These are phyloP conservation scores for Seiridium unicorne DNA, from an alignment of 2,329 filamentous ascomycete genomes.

Conservation along the genomic window DNA sequence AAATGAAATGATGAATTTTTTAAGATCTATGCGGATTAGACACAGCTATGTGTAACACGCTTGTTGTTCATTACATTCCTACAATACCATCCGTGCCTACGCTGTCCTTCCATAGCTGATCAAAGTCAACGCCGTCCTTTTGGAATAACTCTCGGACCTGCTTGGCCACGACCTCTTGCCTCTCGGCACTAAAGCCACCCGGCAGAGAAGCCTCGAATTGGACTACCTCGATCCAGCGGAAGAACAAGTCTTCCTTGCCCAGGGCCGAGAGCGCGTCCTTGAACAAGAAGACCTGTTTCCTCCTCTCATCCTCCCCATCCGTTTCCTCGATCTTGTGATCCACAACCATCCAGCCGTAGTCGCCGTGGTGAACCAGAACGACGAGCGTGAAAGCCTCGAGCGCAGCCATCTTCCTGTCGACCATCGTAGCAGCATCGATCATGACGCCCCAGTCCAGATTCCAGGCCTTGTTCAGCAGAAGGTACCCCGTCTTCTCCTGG, in stretches of 20 bases:
- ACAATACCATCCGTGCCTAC: conserved; percentile 32
- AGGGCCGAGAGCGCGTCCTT: conserved; percentile 71
- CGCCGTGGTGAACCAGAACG: conserved; percentile 66
- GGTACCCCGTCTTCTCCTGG: conserved; percentile 79
- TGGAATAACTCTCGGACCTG: conserved; percentile 77
- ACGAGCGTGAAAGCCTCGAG: conserved; percentile 70
- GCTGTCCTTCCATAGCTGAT: conserved; percentile 71
- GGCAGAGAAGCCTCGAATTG: conserved; percentile 81
- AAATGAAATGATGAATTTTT: too few species aligned
- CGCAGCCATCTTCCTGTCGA: conserved; percentile 59
- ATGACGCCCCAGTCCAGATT: conserved; percentile 84
- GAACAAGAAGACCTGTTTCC: conserved; percentile 77
- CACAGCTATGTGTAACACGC: too few species aligned
- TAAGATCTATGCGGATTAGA: too few species aligned
- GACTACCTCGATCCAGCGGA: conserved; percentile 87
- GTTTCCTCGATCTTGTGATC: conserved; percentile 49
- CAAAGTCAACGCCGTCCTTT: conserved; percentile 76
- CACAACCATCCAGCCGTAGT: conserved; percentile 71
- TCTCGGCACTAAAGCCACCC: conserved; percentile 73
- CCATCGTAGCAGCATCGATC: conserved; percentile 68
- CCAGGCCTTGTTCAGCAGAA: conserved; percentile 83
- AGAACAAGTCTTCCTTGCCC: conserved; percentile 88
- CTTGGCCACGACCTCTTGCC: conserved; percentile 68
- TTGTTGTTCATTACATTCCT: too few species aligned
- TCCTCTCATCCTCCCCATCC: conserved; percentile 58